These are phyloP conservation scores for Apiospora kogelbergensis DNA, from an alignment of 2,329 filamentous ascomycete genomes.

Conservation along the genomic window DNA sequence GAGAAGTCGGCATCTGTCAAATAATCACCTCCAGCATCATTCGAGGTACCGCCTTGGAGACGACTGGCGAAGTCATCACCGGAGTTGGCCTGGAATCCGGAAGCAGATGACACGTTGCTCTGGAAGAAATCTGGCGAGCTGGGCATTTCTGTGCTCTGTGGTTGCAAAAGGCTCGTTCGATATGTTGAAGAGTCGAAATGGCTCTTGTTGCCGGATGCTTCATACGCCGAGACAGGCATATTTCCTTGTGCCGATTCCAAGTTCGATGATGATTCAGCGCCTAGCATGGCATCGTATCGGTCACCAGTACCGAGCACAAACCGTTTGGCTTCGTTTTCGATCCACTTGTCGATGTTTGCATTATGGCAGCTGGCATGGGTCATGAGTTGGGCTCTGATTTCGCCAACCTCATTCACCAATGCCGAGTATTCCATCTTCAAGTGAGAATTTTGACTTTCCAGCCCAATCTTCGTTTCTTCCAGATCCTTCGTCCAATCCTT, in stretches of 20 bases:
- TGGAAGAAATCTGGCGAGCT: slow-evolving; percentile 22
- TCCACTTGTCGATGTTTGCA: slow-evolving; percentile 52
- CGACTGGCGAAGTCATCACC: neutral
- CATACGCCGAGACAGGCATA: slow-evolving; percentile 21
- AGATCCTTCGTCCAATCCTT: slow-evolving; percentile 53
- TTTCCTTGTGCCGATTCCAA: slow-evolving; percentile 10
- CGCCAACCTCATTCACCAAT: slow-evolving; percentile 44
- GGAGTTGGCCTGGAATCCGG: neutral
- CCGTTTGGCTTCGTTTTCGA: slow-evolving; percentile 50
- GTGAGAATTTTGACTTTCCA: slow-evolving; percentile 44
- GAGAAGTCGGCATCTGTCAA: slow-evolving; percentile 1
- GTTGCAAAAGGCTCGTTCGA: slow-evolving; percentile 17
- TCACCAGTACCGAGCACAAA: slow-evolving; percentile 41
- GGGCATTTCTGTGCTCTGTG: slow-evolving; percentile 13
- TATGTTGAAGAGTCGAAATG: slow-evolving; percentile 17
- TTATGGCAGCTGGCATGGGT: slow-evolving; percentile 52
- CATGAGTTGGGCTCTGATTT: slow-evolving; percentile 53
- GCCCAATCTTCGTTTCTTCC: slow-evolving; percentile 42
- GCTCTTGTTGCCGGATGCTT: slow-evolving; percentile 11
- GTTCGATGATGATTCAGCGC: slow-evolving; percentile 12
- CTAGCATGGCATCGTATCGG: slow-evolving; percentile 29
- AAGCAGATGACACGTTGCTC: neutral
- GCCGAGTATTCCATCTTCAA: slow-evolving; percentile 44
- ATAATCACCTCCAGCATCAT: neutral
- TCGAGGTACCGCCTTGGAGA: neutral